Conservation (phyloP, 768 basidiomycete species). For the Polyporus arcularius region DNA sequence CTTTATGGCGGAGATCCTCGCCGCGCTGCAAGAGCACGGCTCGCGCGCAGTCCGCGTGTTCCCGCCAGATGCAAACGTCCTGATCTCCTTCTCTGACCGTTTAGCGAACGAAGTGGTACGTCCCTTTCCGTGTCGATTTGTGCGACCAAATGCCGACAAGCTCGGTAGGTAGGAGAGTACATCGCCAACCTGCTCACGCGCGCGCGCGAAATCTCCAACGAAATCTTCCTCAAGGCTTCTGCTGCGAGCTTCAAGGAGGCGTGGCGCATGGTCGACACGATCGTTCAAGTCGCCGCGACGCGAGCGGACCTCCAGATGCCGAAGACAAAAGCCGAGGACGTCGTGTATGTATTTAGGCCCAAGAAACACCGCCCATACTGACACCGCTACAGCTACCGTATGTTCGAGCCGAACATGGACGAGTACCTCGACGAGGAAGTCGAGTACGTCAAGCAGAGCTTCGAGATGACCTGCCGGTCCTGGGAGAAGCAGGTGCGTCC, state of each 20-base stretch:
- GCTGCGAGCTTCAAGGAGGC: slow-evolving; percentile 90
- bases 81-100: slow-evolving; percentile 81
- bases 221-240: slow-evolving; percentile 76
- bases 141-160: neutral
- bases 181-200: slow-evolving; percentile 73
- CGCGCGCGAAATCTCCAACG: slow-evolving; percentile 73
- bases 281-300: slow-evolving; percentile 57
- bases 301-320: slow-evolving; percentile 43
- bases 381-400: slow-evolving; percentile 64
- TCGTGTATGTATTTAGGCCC: slow-evolving; percentile 57
- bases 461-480: slow-evolving; percentile 72
- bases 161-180: slow-evolving; percentile 78
- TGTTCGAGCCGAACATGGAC: slow-evolving; percentile 98
- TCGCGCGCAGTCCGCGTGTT: slow-evolving; percentile 83
- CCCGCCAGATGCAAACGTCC: slow-evolving; percentile 74
- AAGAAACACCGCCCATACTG: neutral
- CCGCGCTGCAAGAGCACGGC: slow-evolving; percentile 72
- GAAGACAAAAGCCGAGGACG: slow-evolving; percentile 69
- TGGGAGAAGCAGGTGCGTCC: slow-evolving; percentile 76
- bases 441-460: slow-evolving; percentile 71
- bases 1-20: slow-evolving; percentile 74
- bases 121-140: neutral
- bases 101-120: slow-evolving; percentile 82
- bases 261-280: slow-evolving; percentile 81
- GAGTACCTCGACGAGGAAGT: slow-evolving; percentile 96